A percentile compares a stretch with the other conserved stretches of the same genome.
phyloP scores from a whole-genome alignment of 2,329 filamentous ascomycete genomes.

The Aureobasidium uvarum region DNA sequence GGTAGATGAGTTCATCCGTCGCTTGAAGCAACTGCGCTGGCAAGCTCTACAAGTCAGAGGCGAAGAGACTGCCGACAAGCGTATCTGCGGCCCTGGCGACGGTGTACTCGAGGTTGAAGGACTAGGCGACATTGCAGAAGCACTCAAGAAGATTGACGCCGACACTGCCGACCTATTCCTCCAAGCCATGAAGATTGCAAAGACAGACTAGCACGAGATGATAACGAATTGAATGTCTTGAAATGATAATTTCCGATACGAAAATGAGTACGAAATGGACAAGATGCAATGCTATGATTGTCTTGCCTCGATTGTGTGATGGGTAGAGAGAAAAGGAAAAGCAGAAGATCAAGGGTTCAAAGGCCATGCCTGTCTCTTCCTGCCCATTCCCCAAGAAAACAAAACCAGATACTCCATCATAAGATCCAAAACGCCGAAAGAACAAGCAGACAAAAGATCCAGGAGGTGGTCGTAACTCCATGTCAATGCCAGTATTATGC shows the following conservation, averaged over 20 bases:
- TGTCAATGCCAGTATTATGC: slow-evolving; percentile 24
- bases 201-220: slow-evolving; percentile 6
- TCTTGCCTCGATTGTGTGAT: slow-evolving; percentile 1
- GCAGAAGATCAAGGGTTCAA: not conserved
- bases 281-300: slow-evolving; percentile 7
- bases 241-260: slow-evolving; percentile 4
- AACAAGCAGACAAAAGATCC: slow-evolving; percentile 17
- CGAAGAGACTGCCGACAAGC: slow-evolving; percentile 19
- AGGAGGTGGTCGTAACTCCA: slow-evolving; percentile 19
- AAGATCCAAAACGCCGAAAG: slow-evolving; percentile 10
- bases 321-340: not conserved
- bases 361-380: slow-evolving; percentile 7
- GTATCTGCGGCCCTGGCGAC: slow-evolving; percentile 20
- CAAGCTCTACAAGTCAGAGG: slow-evolving; percentile 29
- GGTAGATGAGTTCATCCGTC: slow-evolving; percentile 28
- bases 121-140: slow-evolving; percentile 27
- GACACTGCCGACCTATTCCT: slow-evolving; percentile 28
- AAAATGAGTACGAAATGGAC: slow-evolving; percentile 16
- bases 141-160: slow-evolving; percentile 21
- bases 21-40: slow-evolving; percentile 29
- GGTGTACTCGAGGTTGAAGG: slow-evolving; percentile 28
- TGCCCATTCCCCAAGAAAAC: not conserved
- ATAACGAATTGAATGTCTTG: not conserved
- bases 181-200: slow-evolving; percentile 30
- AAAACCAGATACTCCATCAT: slow-evolving; percentile 21